These are phyloP conservation scores for Leccinum uliginosum DNA, from an alignment of 768 basidiomycete genomes.

Conservation along the genomic window DNA sequence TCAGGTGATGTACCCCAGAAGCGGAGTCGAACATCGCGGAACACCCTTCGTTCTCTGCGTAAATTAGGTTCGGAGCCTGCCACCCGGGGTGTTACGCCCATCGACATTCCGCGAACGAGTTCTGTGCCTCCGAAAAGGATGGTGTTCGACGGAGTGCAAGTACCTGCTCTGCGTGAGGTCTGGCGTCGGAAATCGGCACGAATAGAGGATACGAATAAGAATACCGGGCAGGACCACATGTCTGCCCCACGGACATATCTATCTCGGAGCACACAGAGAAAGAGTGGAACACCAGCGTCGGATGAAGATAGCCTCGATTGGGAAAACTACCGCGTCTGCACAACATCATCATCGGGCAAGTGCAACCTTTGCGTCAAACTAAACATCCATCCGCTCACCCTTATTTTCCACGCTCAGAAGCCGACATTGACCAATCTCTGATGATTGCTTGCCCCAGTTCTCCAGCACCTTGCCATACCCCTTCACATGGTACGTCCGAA, in stretches of 20 bases:
- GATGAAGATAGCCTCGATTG: slow-evolving; percentile 29
- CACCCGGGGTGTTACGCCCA: slow-evolving; percentile 20
- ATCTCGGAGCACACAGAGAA: not conserved
- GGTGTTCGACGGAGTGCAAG: slow-evolving; percentile 29
- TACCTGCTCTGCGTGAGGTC: slow-evolving; percentile 23
- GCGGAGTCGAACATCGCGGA: slow-evolving; percentile 17
- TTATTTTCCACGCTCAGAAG: slow-evolving; percentile 9
- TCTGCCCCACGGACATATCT: not conserved
- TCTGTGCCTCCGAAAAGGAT: slow-evolving; percentile 24
- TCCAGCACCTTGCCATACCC: not conserved
- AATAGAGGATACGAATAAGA: not conserved
- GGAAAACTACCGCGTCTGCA: slow-evolving; percentile 25
- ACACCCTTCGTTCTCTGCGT: slow-evolving; percentile 10
- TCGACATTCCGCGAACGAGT: slow-evolving; percentile 12
- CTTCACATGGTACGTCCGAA: slow-evolving; percentile 9
- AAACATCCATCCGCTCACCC: not conserved
- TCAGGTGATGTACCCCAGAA: slow-evolving; percentile 20
- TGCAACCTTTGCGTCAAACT: not conserved
- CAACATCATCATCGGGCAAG: slow-evolving; percentile 20
- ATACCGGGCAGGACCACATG: not conserved
- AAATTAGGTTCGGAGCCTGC: slow-evolving; percentile 29
- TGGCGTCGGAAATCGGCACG: slow-evolving; percentile 7
- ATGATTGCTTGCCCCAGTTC: slow-evolving; percentile 7
- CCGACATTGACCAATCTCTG: slow-evolving; percentile 22
- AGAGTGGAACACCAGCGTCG: not conserved